Base-by-base conservation (phyloP, 345 rosid species). In the Eucalyptus curtisii region DNA sequence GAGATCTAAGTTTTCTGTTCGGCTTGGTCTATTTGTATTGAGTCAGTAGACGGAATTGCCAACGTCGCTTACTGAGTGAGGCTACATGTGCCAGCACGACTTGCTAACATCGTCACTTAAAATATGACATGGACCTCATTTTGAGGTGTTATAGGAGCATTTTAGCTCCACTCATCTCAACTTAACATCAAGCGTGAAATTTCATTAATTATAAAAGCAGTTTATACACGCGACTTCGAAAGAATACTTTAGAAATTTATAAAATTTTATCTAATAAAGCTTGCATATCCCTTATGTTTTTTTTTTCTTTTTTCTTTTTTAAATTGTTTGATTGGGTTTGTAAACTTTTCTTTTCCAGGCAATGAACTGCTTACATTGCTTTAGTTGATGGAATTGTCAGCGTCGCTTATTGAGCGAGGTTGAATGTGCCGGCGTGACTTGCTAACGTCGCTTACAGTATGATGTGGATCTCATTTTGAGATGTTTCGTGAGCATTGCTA, bases 11-110 rank as follows among this genome's bases (percentile, higher is more conserved):
- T 50, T 55, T 55, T 55, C 24, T 55, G 61, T 55, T 55, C 3
- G 6, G 30, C 27, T 55, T 55, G 30, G 13, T 55, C 12, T 55
- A 20, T 55, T 55, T 55, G 5, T 24, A 53, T 22, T 22, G 25
- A 53, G 59, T 55, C 4, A 9, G 27, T 3, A 24, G 13, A 24
- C 6, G 7, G 6, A 25, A 57, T 25, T 25, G 30, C 14, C 2
- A 0, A 0, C 64, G 14, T 57, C 7, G 6, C n/a, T 57, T 25
- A 57, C 7, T 10, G 3, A 57, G 64, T 25, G 64, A 10, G n/a
- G 30, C n/a, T 57, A 10, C n/a, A 57, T 11, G 14, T 57, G 64
- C 64, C 3, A 3, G 4, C 13, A 0, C 6, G 7, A n/a, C 64
- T 12, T 25, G n/a, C n/a, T 5, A 27, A 57, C 57, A 19, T 52